Evolutionary conservation across 2,329 filamentous ascomycete genomes (phyloP), one percentile per base, ranked within the genome.

Genomic region (Magnaporthiopsis rhizophila): DNA sequence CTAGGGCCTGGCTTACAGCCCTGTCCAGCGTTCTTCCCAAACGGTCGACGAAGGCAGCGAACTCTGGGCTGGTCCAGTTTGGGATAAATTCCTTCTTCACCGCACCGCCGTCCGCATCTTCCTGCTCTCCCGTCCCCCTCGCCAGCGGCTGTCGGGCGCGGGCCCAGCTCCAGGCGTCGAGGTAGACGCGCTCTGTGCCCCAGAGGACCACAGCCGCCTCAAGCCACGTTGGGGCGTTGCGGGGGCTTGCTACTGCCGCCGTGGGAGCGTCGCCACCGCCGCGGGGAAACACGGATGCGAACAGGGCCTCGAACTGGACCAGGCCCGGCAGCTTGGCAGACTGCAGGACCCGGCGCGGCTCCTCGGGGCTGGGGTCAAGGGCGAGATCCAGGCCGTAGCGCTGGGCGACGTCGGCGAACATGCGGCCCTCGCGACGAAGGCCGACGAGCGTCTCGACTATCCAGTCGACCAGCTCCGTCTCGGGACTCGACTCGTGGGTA

Each of bases 201-300:
- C 89, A 93, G 30, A 92, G 82, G n/a, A 90, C 81, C 2, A 91
- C 82, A 66, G 91, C 79, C 7, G 87, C 88, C 72, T 92, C 88
- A 2, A 92, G 75, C 70, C 79, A 81, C 0, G 77, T 72, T 59
- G 65, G 61, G 5, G 64, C 36, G 15, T 18, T 13, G 24, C 36
- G 18, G 9, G 24, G 21, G 61, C 60, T 53, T 30, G 32, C 36
- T 50, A 34, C 12, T 13, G 60, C 15, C 38, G 18, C 1, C 24
- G 21, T 26, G 36, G 36, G 9, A 7, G 58, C 57, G 1, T 60
- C 59, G 32, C 63, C 61, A n/a, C 60, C 30, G 61, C 56, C 1
- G 67, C 80, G 75, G 62, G 80, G 61, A 18, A 36, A 79, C 15
- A 83, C 79, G 4, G 80, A 81, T n/a, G 79, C 81, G 64, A 86